These are phyloP conservation scores for Blastocystis sp. DNA, from an alignment of 352 stramenopile species.

Conservation along the genomic window DNA sequence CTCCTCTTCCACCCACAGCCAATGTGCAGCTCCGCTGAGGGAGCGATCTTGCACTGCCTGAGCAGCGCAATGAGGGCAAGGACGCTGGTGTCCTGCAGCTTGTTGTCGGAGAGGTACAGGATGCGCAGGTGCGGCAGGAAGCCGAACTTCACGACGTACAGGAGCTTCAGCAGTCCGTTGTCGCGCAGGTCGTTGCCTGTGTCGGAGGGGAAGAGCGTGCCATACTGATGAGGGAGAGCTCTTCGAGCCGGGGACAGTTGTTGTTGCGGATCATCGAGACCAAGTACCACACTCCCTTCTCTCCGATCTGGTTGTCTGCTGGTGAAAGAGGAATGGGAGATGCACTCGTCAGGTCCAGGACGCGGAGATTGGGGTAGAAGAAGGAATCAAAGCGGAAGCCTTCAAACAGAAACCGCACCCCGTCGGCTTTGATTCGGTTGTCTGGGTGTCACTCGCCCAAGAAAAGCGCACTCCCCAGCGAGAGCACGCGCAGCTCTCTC, in stretches of 20 bases:
- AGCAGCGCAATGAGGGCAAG: background rate
- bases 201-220: background rate
- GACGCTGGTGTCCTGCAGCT: conserved; percentile 46
- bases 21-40: conserved; percentile 33
- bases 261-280: conserved; percentile 59
- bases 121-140: conserved; percentile 53
- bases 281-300: conserved; percentile 33
- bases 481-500: conserved; percentile 32
- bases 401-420: conserved; percentile 38
- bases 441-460: background rate
- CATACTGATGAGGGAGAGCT: conserved; percentile 46
- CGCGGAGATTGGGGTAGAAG: conserved; percentile 15
- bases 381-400: conserved; percentile 34
- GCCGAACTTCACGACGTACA: conserved; percentile 37
- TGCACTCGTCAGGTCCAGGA: conserved; percentile 53
- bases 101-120: conserved; percentile 56
- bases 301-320: conserved; percentile 32
- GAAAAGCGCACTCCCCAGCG: conserved; percentile 6
- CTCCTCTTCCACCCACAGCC: background rate
- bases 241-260: conserved; percentile 49
- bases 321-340: background rate
- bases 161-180: conserved; percentile 52
- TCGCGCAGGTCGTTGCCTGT: conserved; percentile 35
- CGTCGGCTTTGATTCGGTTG: conserved; percentile 25
- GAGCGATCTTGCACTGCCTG: conserved; percentile 1